Evolutionary conservation across 345 rosid genomes (phyloP), one percentile per base, ranked within the genome.

Genomic region (Odontarrhena argentea): DNA sequence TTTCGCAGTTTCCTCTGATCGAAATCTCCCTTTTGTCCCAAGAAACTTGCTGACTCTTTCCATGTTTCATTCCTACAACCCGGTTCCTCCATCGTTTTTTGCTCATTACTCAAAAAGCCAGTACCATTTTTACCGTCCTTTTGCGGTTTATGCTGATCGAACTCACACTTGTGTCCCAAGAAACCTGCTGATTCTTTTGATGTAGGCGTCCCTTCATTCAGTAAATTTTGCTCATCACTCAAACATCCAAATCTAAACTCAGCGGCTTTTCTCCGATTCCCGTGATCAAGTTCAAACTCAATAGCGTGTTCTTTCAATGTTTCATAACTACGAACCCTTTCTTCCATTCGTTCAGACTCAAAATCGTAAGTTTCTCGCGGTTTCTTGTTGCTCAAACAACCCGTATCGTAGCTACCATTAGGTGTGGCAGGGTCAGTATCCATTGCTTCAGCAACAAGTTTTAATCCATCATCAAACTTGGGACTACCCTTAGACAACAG

Each of bases 401-500:
- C 26, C 7, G 30, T 45, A 55, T 60, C 60, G 34, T 40, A 80
- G 42, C 67, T 63, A 70, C 35, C 68, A 61, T 42, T 46, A 55
- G 74, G 48, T 42, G 57, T 51, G 25, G 63, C 67, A 66, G 60
- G 51, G 61, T 14, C 45, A 63, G 54, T 54, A 65, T 58, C 61
- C 18, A 40, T 65, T 34, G 70, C 76, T 74, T 73, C 76, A 54
- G 24, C 13, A 45, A 56, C 67, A 9, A 68, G 62, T 56, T 63
- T 77, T 24, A 57, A 22, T 32, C 49, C 75, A n/a, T 62, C 62
- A 70, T 68, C 49, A 40, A 62, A 13, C 28, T 18, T 51, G 1
- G 58, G 73, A 70, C 77, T 78, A 68, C 73, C 72, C 69, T 30
- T 40, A 51, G 96, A 86, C 22, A 89, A 44, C 64, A 85, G 71